Base-by-base conservation (phyloP, 2,329 filamentous ascomycete genomes). In the Graphilbum fragrans region DNA sequence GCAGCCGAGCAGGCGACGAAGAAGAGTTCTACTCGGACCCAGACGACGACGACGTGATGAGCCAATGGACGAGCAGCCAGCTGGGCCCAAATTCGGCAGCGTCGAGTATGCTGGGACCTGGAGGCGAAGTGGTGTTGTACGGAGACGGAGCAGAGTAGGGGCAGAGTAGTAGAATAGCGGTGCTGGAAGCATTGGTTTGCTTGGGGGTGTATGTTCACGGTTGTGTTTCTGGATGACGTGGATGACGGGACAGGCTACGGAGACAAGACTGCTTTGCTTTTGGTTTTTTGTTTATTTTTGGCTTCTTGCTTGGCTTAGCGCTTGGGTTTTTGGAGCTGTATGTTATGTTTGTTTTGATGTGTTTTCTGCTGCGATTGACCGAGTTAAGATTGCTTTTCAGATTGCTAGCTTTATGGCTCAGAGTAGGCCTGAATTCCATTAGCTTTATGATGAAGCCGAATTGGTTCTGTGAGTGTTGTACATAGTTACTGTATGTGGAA, bases 21-120 rank as follows among this genome's bases (percentile, higher is more conserved):
- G 32, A 34, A 8, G 49, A 45, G 1, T 57, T 55, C 29, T 59
- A 56, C 43, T 62, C 59, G 2, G 54, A 49, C 51, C 53, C 62
- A 56, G 46, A 57, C 52, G 47, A 50, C n/a, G 47, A 47, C 6
- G 58, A 58, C 16, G 41, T 22, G 57, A 58, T 17, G 63, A 66
- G 67, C 45, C 65, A 72, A 43, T 72, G 65, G 63, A 69, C 67
- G 3, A 67, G 65, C 50, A 69, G 65, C 43, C 61, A 53, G 5
- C 52, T 54, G 22, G 51, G 55, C 11, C 52, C 53, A 18, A 52
- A 56, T 45, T 46, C 45, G 35, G 42, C 41, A 16, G 47, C 39
- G 27, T 20, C 45, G 7, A 53, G 53, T 40, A 44, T n/a, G 50
- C 25, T 38, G 20, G 44, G 31, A 11, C 57, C 39, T 6, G 43